Evolutionary conservation across 345 rosid genomes (phyloP), one percentile per base, ranked within the genome.

Genomic region (Melaleuca alternifolia): DNA sequence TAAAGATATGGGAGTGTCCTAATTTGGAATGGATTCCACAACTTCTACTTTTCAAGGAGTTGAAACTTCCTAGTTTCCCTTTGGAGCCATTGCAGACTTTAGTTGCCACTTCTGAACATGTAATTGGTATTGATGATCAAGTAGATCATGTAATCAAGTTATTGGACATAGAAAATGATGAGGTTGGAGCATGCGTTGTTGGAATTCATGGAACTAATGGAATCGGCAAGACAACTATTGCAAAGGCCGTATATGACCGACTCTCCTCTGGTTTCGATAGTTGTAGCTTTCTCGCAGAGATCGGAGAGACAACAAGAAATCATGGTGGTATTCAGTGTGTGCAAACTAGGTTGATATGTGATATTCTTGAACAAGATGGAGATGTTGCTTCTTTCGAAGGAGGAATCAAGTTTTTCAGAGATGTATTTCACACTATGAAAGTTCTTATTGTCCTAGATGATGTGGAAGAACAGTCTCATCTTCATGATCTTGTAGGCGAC

Each of bases 161-260:
- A 6, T 61, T 61, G 71, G 4, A 13, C 0, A 2, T 61, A 1
- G 37, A n/a, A 0, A 37, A n/a, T 14, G 71, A n/a, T 6, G 1
- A 6, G 71, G 71, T 6, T 5, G 1, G 2, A n/a, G 10, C 0
- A 1, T 2, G 10, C 41, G 28, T 62, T 0, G 5, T 62, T 62
- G 76, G 76, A 62, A 28, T 62, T 10, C 41, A 30, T 62, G 76
- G 76, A 62, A 7, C 41, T 15, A 7, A 12, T 3, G 76, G 76
- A 62, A 62, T 62, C 0, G 76, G 76, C 41, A 62, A 62, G 76
- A 62, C 76, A 28, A 62, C 76, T 14, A 30, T 62, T 1, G 76
- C 5, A 0, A 61, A 61, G 75, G 71, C 71, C 0, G 2, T 12
- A 59, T 59, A 59, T 1, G 1, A 59, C 71, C 33, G 2, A 7